Conservation (phyloP, 2,329 filamentous ascomycete species). For the Beauveria australis region DNA sequence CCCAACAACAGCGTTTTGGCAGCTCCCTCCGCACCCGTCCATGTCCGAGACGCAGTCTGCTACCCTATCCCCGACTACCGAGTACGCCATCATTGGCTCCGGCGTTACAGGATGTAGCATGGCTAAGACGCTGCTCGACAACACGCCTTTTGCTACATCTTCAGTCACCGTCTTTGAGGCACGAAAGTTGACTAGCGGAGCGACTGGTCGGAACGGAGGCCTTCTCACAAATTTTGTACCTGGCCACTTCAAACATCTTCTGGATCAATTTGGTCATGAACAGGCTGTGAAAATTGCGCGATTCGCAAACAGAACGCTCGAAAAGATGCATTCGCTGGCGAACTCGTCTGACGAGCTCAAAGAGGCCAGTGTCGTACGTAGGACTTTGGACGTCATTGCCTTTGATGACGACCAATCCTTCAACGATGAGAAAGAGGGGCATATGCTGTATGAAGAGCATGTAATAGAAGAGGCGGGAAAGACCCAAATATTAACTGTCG, state of each 20-base stretch:
- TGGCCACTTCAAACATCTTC: constrained; percentile 28
- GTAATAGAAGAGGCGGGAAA: constrained; percentile 15
- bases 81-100: constrained; percentile 23
- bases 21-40: constrained; percentile 18
- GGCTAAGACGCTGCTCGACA: constrained; percentile 17
- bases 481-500: not conserved
- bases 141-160: not conserved
- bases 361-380: constrained; percentile 4
- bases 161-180: constrained; percentile 21
- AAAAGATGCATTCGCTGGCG: constrained; percentile 16
- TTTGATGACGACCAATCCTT: constrained; percentile 17
- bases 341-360: constrained; percentile 2
- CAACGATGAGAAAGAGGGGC: constrained; percentile 13
- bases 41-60: constrained; percentile 18
- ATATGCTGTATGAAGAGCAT: constrained; percentile 12
- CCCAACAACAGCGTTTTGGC: constrained; percentile 21
- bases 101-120: constrained; percentile 23
- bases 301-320: constrained; percentile 33
- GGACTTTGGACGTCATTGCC: constrained; percentile 3
- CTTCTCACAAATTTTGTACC: constrained; percentile 25
- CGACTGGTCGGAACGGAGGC: constrained; percentile 24
- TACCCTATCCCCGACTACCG: constrained; percentile 14
- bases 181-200: constrained; percentile 20
- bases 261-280: constrained; percentile 21
- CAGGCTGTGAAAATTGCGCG: constrained; percentile 31